phyloP scores from a whole-genome alignment of 2,329 filamentous ascomycete genomes.

The Cytospora paraplurivora region DNA sequence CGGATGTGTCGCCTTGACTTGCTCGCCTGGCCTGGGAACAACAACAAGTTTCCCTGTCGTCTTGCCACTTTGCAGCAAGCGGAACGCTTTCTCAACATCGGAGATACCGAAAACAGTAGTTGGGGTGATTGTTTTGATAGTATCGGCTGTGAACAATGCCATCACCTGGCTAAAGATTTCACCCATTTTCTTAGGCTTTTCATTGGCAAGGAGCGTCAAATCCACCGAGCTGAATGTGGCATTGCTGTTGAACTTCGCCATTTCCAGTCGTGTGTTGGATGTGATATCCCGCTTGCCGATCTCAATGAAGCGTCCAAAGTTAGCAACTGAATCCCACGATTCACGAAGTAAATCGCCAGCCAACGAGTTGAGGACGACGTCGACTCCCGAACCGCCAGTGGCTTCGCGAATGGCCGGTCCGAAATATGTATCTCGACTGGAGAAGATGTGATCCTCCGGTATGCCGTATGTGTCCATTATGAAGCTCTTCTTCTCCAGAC shows the following conservation, averaged over 20 bases:
- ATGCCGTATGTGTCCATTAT: slow-evolving; percentile 29
- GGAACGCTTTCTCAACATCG: slow-evolving; percentile 41
- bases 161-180: neutral
- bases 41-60: slow-evolving; percentile 42
- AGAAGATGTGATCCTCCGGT: slow-evolving; percentile 31
- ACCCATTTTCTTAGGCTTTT: slow-evolving; percentile 6
- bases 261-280: slow-evolving; percentile 10
- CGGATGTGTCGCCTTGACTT: slow-evolving; percentile 25
- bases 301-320: slow-evolving; percentile 25
- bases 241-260: slow-evolving; percentile 21
- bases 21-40: slow-evolving; percentile 24
- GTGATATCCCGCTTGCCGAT: slow-evolving; percentile 25
- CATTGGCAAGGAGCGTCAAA: slow-evolving; percentile 5
- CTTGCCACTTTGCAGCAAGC: slow-evolving; percentile 36
- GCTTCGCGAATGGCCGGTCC: slow-evolving; percentile 3
- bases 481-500: slow-evolving; percentile 35
- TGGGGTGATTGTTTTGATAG: slow-evolving; percentile 23
- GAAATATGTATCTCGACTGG: slow-evolving; percentile 12
- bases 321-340: slow-evolving; percentile 20
- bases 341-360: slow-evolving; percentile 16
- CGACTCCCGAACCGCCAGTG: slow-evolving; percentile 8
- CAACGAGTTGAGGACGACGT: slow-evolving; percentile 27
- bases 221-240: slow-evolving; percentile 27
- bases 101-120: slow-evolving; percentile 28
- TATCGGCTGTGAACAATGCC: neutral